Evolutionary conservation across 345 rosid species (phyloP), one percentile per base, ranked within the genome.

Genomic region (Reutealis trisperma): DNA sequence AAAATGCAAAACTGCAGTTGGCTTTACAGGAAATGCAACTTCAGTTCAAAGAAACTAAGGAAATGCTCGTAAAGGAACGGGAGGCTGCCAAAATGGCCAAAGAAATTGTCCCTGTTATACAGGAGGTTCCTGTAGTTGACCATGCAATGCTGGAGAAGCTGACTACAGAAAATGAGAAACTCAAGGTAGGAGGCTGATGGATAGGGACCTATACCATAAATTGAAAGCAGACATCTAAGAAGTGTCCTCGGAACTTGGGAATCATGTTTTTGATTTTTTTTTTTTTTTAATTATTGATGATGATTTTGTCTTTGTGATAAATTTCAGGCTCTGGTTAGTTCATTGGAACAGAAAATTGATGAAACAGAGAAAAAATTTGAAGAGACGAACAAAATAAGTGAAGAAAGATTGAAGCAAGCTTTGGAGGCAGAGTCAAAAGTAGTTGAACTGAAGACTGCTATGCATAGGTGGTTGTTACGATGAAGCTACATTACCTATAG

Each of bases 401-500:
- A 93, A 80, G 97, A 96, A 84, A 91, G 99, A 82, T 78, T 93
- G 83, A 94, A 90, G 86, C 99, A 93, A 89, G 94, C 97, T 67
- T 62, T 87, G 86, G 97, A 91, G 14, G 97, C 98, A n/a, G 98
- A 93, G 78, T 88, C 97, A 47, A 96, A 90, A 86, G 83, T 94
- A 72, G 89, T 82, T 69, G 89, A 90, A 78, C 80, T 96, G 86
- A 94, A 96, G 88, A 92, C 90, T 70, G 91, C 89, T 67, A 91
- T 96, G 98, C 93, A 91, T 70, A 96, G 88, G 99, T 96, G 67
- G 42, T 65, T 64, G 52, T 57, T 41, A 2, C 58, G 15, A 44
- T 72, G 75, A 45, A 67, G 21, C 14, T n/a, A 15, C 16, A 34
- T 12, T 45, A 7, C 41, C 41, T 6, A 47, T 47, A 10, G 14